Evolutionary conservation across 371 early-diverging fungal genomes (phyloP).

Genomic region (Rozella allomycis): DNA sequence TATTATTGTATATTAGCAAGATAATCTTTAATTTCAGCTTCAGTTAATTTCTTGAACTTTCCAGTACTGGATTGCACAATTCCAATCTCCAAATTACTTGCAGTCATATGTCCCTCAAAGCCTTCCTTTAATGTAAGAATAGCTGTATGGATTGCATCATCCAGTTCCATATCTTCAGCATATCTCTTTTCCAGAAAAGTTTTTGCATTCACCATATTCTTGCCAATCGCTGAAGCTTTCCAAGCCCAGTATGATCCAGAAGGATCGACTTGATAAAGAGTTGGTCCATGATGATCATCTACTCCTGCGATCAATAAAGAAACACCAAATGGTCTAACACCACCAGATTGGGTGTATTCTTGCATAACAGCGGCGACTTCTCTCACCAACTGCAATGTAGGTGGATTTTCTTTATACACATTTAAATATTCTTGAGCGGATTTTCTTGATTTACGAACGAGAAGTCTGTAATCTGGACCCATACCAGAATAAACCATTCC

Average conservation of each 20-base stretch:
- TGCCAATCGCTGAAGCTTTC: conserved; percentile 96
- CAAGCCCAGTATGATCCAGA: conserved; percentile 94
- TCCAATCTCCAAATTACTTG: conserved; percentile 80
- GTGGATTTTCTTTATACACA: conserved; percentile 85
- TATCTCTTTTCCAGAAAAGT: conserved; percentile 92
- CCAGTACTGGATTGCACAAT: conserved; percentile 30
- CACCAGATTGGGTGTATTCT: conserved; percentile 91
- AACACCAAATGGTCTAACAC: conserved; percentile 98
- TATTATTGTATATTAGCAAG: conserved; percentile 58
- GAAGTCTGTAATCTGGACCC: conserved; percentile 70
- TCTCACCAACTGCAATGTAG: conserved; percentile 74
- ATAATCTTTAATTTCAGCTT: conserved; percentile 77
- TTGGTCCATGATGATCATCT: conserved; percentile 64
- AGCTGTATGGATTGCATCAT: conserved; percentile 94
- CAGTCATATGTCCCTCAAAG: conserved; percentile 87
- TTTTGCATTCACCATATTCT: conserved; percentile 94
- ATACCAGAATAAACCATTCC: conserved; percentile 97
- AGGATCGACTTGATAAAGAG: conserved; percentile 94
- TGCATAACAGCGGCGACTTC: conserved; percentile 92
- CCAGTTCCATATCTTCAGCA: conserved; percentile 76
- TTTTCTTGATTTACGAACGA: conserved; percentile 81
- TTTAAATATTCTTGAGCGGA: conserved; percentile 80
- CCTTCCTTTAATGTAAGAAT: conserved; percentile 93
- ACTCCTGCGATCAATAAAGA: conserved; percentile 87
- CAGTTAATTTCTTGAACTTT: conserved; percentile 45